These are phyloP conservation scores for Hymenoscyphus albidus DNA, from an alignment of 2,329 filamentous ascomycete species.

Conservation along the genomic window DNA sequence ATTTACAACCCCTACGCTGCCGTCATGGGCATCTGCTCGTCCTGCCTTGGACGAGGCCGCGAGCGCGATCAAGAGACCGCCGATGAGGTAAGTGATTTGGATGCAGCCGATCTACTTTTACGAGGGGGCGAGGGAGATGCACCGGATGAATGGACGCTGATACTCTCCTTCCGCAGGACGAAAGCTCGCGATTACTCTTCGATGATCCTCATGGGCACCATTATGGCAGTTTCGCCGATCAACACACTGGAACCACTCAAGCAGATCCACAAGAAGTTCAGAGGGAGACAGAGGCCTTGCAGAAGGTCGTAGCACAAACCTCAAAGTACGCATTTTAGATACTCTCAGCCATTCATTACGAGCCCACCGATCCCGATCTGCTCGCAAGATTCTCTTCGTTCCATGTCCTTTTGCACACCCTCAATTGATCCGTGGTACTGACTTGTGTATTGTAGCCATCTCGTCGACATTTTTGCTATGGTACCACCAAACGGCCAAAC, in stretches of 20 bases:
- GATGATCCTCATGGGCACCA: conserved; percentile 56
- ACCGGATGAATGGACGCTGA: conserved; percentile 5
- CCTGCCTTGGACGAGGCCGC: conserved; percentile 52
- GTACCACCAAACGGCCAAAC: conserved; percentile 47
- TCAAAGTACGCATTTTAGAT: conserved; percentile 48
- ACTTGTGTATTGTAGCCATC: conserved; percentile 46
- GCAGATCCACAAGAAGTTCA: conserved; percentile 60
- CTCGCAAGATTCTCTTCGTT: not conserved
- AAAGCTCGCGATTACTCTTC: conserved; percentile 51
- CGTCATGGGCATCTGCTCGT: conserved; percentile 57
- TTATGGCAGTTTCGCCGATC: conserved; percentile 61
- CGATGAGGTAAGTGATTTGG: conserved; percentile 47
- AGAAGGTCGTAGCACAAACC: conserved; percentile 60
- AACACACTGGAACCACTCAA: conserved; percentile 46
- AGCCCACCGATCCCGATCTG: not conserved
- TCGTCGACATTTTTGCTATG: conserved; percentile 66
- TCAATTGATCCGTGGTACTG: conserved; percentile 2
- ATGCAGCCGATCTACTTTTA: not conserved
- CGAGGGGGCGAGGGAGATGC: not conserved
- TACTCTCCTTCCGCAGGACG: conserved; percentile 27
- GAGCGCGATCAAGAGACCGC: conserved; percentile 45
- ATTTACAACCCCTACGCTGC: conserved; percentile 4
- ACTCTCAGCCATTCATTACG: not conserved
- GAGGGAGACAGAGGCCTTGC: conserved; percentile 60
- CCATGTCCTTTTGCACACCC: not conserved